Evolutionary conservation across 2,329 filamentous ascomycete species (phyloP), one percentile per base, ranked within the genome.

Genomic region (Penicillium digitatum): DNA sequence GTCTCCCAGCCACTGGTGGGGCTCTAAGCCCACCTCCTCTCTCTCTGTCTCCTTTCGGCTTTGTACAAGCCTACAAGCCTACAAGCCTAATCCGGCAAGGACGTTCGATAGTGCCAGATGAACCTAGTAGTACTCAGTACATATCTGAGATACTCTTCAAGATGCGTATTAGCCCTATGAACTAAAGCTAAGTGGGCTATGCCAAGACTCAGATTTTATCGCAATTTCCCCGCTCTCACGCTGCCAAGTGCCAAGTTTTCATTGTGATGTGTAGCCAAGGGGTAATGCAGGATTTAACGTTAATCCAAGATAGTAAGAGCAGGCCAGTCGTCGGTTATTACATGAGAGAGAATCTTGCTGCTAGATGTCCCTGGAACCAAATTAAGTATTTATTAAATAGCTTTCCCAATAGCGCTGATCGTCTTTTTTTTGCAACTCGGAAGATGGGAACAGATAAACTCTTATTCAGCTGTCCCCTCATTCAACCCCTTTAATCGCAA

Each of bases 391-490:
- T 34, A 39, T 39, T 34, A 55, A 61, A 57, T 47, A 56, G 29
- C 31, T 38, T 20, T 18, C 35, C 55, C 56, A 45, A 60, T 61
- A 57, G 56, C 20, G 60, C 55, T 50, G 59, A 62, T 61, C 60
- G n/a, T 20, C 32, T 32, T 29, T 48, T 18, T 35, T 35, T 37
- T 5, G 16, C 9, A 9, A 18, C 34, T 9, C n/a, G 16, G n/a
- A n/a, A 5, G 6, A 22, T 24, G 16, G 34, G 9, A 37, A 37
- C 34, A n/a, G n/a, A n/a, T 39, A 34, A 48, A 55, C 39, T 37
- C 52, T 55, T 50, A 51, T 38, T 38, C 51, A 34, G 38, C 37
- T 42, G 9, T 49, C 47, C 45, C 27, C 39, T 32, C 46, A 27
- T 46, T 49, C 27, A 22, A 45, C 46, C 42, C 38, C 38, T 44